These are phyloP conservation scores for Aspergillus sp. DNA, from an alignment of 2,329 filamentous ascomycete genomes.

Conservation along the genomic window DNA sequence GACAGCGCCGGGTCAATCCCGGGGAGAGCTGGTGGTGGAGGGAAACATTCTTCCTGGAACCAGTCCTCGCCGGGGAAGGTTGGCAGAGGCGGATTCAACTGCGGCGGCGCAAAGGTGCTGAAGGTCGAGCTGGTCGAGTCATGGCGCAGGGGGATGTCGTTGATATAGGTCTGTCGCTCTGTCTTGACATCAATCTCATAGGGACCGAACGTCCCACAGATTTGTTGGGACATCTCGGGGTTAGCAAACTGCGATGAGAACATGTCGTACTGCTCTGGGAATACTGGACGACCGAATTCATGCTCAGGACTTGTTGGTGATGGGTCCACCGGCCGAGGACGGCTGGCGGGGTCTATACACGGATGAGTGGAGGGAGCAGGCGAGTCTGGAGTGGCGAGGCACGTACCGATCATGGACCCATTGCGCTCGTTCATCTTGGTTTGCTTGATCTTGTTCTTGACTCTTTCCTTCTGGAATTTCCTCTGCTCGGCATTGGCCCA, in stretches of 20 bases:
- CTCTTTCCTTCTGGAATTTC: constrained; percentile 83
- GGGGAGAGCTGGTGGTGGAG: constrained; percentile 33
- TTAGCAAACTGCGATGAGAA: constrained; percentile 43
- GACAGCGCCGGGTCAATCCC: constrained; percentile 21
- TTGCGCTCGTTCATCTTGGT: constrained; percentile 92
- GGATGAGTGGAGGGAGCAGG: neutral
- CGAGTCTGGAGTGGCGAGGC: neutral
- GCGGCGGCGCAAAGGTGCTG: constrained; percentile 82
- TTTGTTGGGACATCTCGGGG: constrained; percentile 57
- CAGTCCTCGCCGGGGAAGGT: constrained; percentile 66
- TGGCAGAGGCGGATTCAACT: constrained; percentile 65
- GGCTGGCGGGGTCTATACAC: constrained; percentile 10
- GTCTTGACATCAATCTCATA: constrained; percentile 97
- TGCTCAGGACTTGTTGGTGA: constrained; percentile 68
- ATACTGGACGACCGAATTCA: constrained; percentile 68
- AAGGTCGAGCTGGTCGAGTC: constrained; percentile 92
- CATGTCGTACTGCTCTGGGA: constrained; percentile 44
- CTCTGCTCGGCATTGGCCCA: constrained; percentile 92
- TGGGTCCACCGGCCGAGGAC: constrained; percentile 13
- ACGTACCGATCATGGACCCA: constrained; percentile 47
- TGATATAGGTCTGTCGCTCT: constrained; percentile 88
- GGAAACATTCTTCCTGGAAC: constrained; percentile 69
- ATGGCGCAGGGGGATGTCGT: constrained; percentile 78
- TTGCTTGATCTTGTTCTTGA: constrained; percentile 96
- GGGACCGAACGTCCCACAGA: constrained; percentile 63